Conservation (phyloP, 768 basidiomycete genomes). For the Sistotremastrum niveocremeum region DNA sequence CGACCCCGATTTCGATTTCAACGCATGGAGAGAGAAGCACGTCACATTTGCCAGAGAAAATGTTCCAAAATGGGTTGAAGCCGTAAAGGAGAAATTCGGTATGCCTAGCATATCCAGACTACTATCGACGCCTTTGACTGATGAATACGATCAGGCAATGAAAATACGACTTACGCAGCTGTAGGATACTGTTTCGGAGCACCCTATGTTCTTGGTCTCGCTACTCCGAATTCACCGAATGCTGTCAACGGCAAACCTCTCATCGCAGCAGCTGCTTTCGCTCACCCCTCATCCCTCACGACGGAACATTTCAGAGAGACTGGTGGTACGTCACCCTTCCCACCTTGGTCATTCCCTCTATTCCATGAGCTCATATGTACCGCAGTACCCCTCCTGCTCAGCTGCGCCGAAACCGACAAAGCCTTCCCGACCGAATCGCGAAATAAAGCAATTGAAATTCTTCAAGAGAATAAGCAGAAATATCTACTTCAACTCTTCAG, state of each 20-base stretch:
- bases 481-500: conserved; percentile 50
- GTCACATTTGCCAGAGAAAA: conserved; percentile 18
- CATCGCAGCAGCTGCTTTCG: conserved; percentile 8
- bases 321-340: background rate
- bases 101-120: background rate
- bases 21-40: conserved; percentile 26
- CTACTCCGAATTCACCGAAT: background rate
- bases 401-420: conserved; percentile 33
- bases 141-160: conserved; percentile 21
- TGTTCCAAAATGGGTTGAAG: conserved; percentile 38
- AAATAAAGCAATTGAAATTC: conserved; percentile 40
- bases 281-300: conserved; percentile 11
- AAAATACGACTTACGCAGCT: conserved; percentile 3
- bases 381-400: conserved; percentile 11
- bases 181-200: conserved; percentile 15
- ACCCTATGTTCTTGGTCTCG: conserved; percentile 11
- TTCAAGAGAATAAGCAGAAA: conserved; percentile 32
- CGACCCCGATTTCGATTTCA: conserved; percentile 24
- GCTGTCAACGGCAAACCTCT: background rate
- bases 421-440: conserved; percentile 42
- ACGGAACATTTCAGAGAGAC: conserved; percentile 11
- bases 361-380: background rate
- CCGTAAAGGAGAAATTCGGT: conserved; percentile 38
- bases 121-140: no score
- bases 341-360: background rate